phyloP scores from a whole-genome alignment of 306 rosid species.

The Cicer bijugum region DNA sequence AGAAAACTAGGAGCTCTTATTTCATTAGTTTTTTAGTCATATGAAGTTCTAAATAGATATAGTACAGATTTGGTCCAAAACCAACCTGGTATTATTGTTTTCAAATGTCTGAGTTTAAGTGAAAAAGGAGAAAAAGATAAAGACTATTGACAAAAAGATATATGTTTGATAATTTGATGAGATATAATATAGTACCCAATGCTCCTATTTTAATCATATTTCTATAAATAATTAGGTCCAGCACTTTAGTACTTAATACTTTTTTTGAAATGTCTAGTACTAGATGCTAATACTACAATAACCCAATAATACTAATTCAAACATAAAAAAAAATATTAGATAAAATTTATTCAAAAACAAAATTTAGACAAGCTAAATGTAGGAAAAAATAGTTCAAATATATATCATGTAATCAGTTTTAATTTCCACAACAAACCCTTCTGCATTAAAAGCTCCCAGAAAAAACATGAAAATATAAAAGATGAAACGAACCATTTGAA shows the following conservation, averaged over 20 bases:
- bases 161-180: background rate
- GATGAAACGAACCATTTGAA: constrained; percentile 64
- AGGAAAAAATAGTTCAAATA: constrained; percentile 2
- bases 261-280: background rate
- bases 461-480: background rate
- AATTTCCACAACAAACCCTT: constrained; percentile 11
- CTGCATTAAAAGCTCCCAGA: constrained; percentile 3
- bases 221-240: background rate
- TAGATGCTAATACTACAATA: background rate
- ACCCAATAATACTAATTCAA: background rate
- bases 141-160: background rate
- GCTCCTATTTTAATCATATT: background rate
- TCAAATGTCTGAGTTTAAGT: constrained; percentile 6
- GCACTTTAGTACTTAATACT: background rate
- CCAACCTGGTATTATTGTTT: background rate
- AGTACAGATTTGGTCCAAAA: background rate
- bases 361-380: background rate
- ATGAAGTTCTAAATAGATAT: background rate
- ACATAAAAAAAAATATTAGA: background rate
- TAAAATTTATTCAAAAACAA: constrained; percentile 28
- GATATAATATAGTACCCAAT: background rate
- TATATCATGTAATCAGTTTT: constrained; percentile 22
- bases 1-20: background rate
- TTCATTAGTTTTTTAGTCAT: background rate
- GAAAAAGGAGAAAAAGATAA: background rate